These are phyloP conservation scores for Colletotrichum sp. DNA, from an alignment of 2,329 filamentous ascomycete species.

Conservation along the genomic window DNA sequence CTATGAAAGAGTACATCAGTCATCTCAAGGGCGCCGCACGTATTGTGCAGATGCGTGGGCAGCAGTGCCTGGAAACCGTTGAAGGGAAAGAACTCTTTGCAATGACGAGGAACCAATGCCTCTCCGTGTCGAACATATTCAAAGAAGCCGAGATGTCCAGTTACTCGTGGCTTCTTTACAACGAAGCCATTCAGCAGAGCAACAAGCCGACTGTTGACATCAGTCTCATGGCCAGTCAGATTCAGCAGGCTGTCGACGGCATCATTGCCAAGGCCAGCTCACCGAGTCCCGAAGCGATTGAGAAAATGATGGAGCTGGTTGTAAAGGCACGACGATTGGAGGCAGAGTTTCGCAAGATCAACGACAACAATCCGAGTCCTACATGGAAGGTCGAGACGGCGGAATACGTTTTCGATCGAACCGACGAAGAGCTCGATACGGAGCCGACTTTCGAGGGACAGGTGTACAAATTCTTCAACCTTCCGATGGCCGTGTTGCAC, in stretches of 20 bases:
- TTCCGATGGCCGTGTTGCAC: constrained; percentile 21
- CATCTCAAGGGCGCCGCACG: constrained; percentile 26
- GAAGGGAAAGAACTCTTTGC: constrained; percentile 25
- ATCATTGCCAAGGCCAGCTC: not conserved
- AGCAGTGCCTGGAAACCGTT: constrained; percentile 7
- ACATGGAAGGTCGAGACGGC: constrained; percentile 11
- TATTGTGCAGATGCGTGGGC: constrained; percentile 23
- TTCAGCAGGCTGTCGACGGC: constrained; percentile 21
- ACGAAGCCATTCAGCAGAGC: constrained; percentile 2
- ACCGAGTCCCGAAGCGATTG: not conserved
- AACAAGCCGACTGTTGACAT: constrained; percentile 21
- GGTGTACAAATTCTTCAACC: constrained; percentile 24
- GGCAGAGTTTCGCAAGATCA: constrained; percentile 5
- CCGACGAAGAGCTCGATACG: constrained; percentile 20
- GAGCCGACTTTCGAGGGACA: constrained; percentile 16
- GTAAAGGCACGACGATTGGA: constrained; percentile 6
- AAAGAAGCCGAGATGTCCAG: constrained; percentile 16
- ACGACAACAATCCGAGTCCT: not conserved
- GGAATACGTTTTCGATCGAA: constrained; percentile 15
- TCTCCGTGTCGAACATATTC: constrained; percentile 22
- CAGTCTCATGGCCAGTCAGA: constrained; percentile 16
- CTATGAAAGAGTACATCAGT: constrained; percentile 25
- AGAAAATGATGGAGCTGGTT: constrained; percentile 9
- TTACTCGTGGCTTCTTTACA: constrained; percentile 23
- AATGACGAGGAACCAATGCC: constrained; percentile 26